Conservation (phyloP, 2,329 filamentous ascomycete species). For the Ilyonectria sp. region DNA sequence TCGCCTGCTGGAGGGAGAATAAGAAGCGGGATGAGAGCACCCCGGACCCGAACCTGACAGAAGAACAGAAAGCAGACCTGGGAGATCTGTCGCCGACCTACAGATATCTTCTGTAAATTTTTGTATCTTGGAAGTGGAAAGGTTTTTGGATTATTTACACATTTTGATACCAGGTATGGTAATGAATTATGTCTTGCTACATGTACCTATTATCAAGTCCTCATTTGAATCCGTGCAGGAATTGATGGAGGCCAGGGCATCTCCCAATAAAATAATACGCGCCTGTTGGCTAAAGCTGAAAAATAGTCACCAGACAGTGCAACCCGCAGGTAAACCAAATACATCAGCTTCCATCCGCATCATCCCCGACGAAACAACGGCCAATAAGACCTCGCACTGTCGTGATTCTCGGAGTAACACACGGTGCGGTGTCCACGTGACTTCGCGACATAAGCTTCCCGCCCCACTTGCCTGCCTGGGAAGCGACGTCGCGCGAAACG, state of each 20-base stretch:
- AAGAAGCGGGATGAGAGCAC: constrained; percentile 67
- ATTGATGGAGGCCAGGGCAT: too few relatives aligned
- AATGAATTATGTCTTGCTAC: too few relatives aligned
- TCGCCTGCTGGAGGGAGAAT: constrained; percentile 74
- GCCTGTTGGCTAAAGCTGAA: too few relatives aligned
- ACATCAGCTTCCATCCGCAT: too few relatives aligned
- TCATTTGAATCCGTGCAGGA: too few relatives aligned
- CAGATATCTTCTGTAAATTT: constrained; percentile 67
- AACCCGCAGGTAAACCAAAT: too few relatives aligned
- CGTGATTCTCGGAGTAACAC: too few relatives aligned
- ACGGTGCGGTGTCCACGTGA: neutral
- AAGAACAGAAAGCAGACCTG: constrained; percentile 74
- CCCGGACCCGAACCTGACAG: constrained; percentile 62
- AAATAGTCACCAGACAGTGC: too few relatives aligned
- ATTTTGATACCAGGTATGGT: neutral
- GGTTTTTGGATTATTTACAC: neutral
- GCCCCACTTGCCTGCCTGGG: neutral
- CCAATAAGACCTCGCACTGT: too few relatives aligned
- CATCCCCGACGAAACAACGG: too few relatives aligned
- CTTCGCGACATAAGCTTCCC: neutral
- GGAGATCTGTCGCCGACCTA: constrained; percentile 74
- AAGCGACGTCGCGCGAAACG: neutral
- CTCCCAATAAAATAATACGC: too few relatives aligned
- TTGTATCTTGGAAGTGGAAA: neutral
- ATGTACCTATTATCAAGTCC: too few relatives aligned